Evolutionary conservation across 2,329 filamentous ascomycete species (phyloP).

Genomic region (Verticillium dahliae): DNA sequence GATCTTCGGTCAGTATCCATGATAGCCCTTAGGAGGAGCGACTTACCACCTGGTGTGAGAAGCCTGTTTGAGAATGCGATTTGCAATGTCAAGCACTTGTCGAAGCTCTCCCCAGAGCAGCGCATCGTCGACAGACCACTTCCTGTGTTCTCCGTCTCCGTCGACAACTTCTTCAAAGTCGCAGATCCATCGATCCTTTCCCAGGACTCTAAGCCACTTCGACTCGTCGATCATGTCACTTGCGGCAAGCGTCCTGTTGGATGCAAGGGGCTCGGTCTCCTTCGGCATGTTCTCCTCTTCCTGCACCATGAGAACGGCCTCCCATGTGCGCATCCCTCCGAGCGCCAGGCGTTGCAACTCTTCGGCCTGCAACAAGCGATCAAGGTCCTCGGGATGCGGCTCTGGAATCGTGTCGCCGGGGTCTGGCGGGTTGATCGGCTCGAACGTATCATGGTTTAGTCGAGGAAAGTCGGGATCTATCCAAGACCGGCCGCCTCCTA

Average conservation of each 20-base stretch:
- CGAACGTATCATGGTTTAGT: neutral
- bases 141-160: neutral
- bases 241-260: neutral
- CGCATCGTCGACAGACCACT: slow-evolving; percentile 6
- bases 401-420: neutral
- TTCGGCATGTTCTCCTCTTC: neutral
- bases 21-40: neutral
- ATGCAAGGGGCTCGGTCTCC: neutral
- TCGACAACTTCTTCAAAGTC: slow-evolving; percentile 1
- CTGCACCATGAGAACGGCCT: slow-evolving; percentile 4
- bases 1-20: neutral
- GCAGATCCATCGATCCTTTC: slow-evolving; percentile 6
- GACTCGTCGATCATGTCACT: neutral
- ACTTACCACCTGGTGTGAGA: slow-evolving; percentile 5
- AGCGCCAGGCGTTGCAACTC: neutral
- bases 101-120: slow-evolving; percentile 6
- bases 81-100: slow-evolving; percentile 7
- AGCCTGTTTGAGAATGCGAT: slow-evolving; percentile 5
- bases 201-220: slow-evolving; percentile 5
- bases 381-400: slow-evolving; percentile 2
- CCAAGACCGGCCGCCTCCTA: slow-evolving; percentile 4
- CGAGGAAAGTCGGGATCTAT: slow-evolving; percentile 1
- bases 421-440: neutral
- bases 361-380: slow-evolving; percentile 7
- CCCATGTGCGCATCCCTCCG: slow-evolving; percentile 8